These are phyloP conservation scores for Mycena citricolor DNA, from an alignment of 1,284 basidiomycete species.

Conservation along the genomic window DNA sequence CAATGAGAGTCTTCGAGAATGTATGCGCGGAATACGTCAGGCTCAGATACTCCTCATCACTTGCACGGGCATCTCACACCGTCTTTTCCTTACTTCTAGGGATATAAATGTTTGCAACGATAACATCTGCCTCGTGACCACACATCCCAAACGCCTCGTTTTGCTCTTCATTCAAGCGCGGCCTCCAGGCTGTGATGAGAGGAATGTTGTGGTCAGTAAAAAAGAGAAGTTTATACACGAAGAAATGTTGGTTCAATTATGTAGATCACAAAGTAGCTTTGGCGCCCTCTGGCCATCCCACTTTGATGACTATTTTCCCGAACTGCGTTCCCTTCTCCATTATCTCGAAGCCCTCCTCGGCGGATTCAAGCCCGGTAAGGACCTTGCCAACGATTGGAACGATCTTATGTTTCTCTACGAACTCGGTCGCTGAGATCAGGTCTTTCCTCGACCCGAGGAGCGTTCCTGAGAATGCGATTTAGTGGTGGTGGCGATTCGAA, in stretches of 20 bases:
- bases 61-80: too few species aligned
- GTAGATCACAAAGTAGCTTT: conserved; percentile 8
- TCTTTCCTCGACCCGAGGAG: conserved; percentile 86
- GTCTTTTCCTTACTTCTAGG: too few species aligned
- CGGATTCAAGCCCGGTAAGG: conserved; percentile 65
- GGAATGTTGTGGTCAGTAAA: too few species aligned
- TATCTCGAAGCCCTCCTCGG: conserved; percentile 71
- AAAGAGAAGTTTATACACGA: background rate
- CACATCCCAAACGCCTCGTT: too few species aligned
- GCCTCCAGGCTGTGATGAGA: too few species aligned
- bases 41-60: too few species aligned
- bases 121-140: too few species aligned
- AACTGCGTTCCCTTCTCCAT: conserved; percentile 66
- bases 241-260: background rate
- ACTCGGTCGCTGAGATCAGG: conserved; percentile 69
- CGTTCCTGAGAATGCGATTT: conserved; percentile 50
- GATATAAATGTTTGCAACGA: too few species aligned
- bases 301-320: conserved; percentile 70
- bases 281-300: conserved; percentile 18
- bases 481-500: background rate
- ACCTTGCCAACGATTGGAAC: conserved; percentile 76
- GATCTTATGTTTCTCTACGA: conserved; percentile 68
- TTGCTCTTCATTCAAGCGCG: too few species aligned
- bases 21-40: too few species aligned
- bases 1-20: too few species aligned